These are phyloP conservation scores for Thymus mandschuricus DNA, from an alignment of 257 asterid species.

Conservation along the genomic window DNA sequence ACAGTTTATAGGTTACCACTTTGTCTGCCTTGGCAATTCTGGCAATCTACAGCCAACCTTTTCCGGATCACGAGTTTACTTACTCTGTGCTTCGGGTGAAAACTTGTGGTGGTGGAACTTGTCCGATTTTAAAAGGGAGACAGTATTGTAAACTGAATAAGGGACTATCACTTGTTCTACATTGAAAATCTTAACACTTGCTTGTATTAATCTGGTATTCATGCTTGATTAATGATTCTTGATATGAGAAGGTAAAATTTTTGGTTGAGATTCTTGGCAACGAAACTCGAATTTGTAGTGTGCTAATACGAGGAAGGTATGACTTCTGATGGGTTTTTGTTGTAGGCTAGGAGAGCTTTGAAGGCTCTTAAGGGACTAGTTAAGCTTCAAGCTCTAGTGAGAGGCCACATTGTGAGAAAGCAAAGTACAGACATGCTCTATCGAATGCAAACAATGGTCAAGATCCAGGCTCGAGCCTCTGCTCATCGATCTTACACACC, in stretches of 20 bases:
- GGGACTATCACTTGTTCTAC: constrained; percentile 23
- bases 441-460: constrained; percentile 95
- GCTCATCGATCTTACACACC: constrained; percentile 51
- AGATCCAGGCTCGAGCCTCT: constrained; percentile 95
- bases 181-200: neutral
- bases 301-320: neutral
- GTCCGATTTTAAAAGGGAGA: constrained; percentile 7
- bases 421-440: constrained; percentile 88
- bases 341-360: constrained; percentile 89
- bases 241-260: neutral
- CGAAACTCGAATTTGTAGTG: neutral
- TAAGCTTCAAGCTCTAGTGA: constrained; percentile 91
- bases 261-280: neutral
- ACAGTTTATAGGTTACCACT: neutral
- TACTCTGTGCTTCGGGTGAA: constrained; percentile 8
- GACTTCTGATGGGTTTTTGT: constrained; percentile 3
- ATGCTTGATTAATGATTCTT: neutral
- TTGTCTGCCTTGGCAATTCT: constrained; percentile 15
- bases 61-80: neutral
- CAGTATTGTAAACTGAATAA: neutral
- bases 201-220: too few relatives aligned
- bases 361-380: constrained; percentile 91
- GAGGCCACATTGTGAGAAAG: constrained; percentile 90
- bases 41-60: constrained; percentile 6
- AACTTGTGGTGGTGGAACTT: constrained; percentile 19